Evolutionary conservation across 169 alveolate species (phyloP).

Genomic region (Plasmodium gallinaceum): DNA sequence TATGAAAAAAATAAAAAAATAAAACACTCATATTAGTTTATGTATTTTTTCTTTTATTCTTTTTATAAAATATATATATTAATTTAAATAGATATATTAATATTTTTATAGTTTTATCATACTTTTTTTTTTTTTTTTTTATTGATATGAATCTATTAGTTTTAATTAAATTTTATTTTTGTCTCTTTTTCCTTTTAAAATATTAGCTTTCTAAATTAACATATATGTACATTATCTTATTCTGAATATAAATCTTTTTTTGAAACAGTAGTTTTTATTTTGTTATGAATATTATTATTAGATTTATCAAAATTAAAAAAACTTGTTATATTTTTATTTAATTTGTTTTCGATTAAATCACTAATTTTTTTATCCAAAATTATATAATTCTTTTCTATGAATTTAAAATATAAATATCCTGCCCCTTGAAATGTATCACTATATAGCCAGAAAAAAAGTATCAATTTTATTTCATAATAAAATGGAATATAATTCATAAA

Average conservation of each 20-base stretch:
- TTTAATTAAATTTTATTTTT: neutral
- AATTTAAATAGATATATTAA: neutral
- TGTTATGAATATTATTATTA: conserved; percentile 48
- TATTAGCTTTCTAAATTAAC: too few relatives aligned
- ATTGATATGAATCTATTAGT: conserved; percentile 8
- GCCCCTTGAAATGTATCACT: conserved; percentile 86
- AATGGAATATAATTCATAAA: conserved; percentile 79
- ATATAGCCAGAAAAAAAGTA: conserved; percentile 84
- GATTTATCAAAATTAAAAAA: conserved; percentile 55
- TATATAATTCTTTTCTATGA: conserved; percentile 43
- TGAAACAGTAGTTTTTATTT: conserved; percentile 57
- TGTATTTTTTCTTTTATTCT: too few relatives aligned
- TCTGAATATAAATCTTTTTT: conserved; percentile 43
- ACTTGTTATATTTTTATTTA: conserved; percentile 30
- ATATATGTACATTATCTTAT: too few relatives aligned
- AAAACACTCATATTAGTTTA: too few relatives aligned
- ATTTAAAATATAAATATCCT: conserved; percentile 82
- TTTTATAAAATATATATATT: too few relatives aligned
- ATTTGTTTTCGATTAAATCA: conserved; percentile 25
- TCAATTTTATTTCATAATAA: conserved; percentile 81
- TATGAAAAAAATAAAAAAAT: too few relatives aligned
- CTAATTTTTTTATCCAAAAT: conserved; percentile 52
- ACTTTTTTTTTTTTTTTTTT: neutral
- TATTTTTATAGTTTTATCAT: neutral
- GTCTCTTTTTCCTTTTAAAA: too few relatives aligned